Evolutionary conservation across 306 rosid species (phyloP), one percentile per base, ranked within the genome.

Genomic region (Cucumis cinereus): DNA sequence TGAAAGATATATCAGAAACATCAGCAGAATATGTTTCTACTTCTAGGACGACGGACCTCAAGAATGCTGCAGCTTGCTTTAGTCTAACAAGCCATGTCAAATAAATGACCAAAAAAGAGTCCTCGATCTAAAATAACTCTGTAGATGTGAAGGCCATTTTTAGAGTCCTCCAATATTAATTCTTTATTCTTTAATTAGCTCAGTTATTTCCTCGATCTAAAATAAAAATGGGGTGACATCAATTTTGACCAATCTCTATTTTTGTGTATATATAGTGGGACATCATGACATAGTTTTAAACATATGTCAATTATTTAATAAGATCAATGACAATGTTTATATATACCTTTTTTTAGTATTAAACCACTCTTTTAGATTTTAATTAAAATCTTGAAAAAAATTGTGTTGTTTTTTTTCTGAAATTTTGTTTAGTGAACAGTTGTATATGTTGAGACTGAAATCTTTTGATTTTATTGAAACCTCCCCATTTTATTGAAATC

Each of bases 41-140:
- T 30, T 30, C 35, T 30, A 30, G 35, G 35, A 30, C 22, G 11
- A 80, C 26, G 9, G 85, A 81, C 9, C 80, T 85, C 55, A 83
- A 78, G 81, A 83, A 72, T 43, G 86, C 84, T 14, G 86, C 86
- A 16, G 81, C 84, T 11, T 82, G 77, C 38, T 72, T 85, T 78
- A 79, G 80, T 45, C 38, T 86, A 36, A 83, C 74, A 8, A 69
- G 74, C 47, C 38, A 63, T 63, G 49, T 63, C 71, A 63, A 63
- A 63, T 63, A 67, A 20, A 30, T 30, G 45, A 62, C 24, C 30
- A n/a, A 36, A 4, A 1, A 64, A 5, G n/a, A n/a, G n/a, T n/a
- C n/a, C n/a, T n/a, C n/a, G n/a, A n/a, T n/a, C n/a, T n/a, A n/a
- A n/a, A n/a, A n/a, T n/a, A n/a, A n/a, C n/a, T 17, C 13, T 36